A percentile compares a stretch with the other conserved stretches of the same genome.
Evolutionary conservation across 2,329 filamentous ascomycete genomes (phyloP).

Genomic region (Diaporthe ampelina): DNA sequence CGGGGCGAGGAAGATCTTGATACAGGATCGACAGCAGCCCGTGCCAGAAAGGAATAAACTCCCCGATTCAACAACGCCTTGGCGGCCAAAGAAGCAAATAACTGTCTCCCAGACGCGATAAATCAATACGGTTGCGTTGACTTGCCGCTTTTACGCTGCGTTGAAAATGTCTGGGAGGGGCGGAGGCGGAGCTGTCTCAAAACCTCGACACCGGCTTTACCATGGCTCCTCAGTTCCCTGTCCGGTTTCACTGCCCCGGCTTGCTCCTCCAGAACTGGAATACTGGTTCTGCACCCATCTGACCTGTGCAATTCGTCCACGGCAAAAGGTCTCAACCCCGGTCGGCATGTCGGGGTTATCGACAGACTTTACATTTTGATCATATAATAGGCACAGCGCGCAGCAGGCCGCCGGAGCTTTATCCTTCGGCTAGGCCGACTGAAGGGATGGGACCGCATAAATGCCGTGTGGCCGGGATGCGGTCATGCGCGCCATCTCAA

Average conservation of each 20-base stretch:
- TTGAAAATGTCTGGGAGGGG: neutral
- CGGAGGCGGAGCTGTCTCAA: neutral
- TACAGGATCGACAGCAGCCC: conserved; percentile 2
- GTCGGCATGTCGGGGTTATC: neutral
- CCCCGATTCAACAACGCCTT: neutral
- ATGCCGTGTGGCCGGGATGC: neutral
- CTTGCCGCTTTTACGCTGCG: too few species aligned
- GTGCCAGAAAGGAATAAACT: neutral
- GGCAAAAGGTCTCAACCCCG: neutral
- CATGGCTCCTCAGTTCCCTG: neutral
- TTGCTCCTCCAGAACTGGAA: neutral
- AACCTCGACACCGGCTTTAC: neutral
- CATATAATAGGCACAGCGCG: neutral
- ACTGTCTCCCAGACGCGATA: neutral
- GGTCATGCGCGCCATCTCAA: neutral
- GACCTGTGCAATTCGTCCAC: neutral
- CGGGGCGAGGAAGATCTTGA: neutral
- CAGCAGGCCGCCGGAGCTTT: neutral
- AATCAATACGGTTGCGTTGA: neutral
- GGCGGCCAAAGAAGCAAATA: neutral
- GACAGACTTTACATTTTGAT: neutral
- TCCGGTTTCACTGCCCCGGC: neutral
- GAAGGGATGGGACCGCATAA: conserved; percentile 1
- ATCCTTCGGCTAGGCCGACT: conserved; percentile 8
- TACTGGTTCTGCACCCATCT: neutral